Evolutionary conservation across 192 early-diverging fungal genomes (phyloP).

Genomic region (Backusella macrospora): DNA sequence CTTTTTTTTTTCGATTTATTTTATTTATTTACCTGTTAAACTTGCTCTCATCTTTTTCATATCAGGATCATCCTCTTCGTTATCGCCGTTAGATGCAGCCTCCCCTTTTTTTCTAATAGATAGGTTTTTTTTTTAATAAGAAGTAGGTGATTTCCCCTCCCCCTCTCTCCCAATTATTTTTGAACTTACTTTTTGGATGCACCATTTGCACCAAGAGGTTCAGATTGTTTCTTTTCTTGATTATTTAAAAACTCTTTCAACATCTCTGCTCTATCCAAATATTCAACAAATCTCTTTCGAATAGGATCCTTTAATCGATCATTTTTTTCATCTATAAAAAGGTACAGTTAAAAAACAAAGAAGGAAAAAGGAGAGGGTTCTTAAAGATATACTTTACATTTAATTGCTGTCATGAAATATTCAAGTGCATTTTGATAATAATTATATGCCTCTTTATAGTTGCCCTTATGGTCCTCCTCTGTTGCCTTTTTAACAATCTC

Average conservation of each 20-base stretch:
- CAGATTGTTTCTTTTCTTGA: slow-evolving; percentile 66
- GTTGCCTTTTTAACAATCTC: slow-evolving; percentile 93
- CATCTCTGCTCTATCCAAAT: slow-evolving; percentile 91
- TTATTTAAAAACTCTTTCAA: slow-evolving; percentile 86
- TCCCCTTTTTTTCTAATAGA: slow-evolving; percentile 36
- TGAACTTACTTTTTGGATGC: slow-evolving; percentile 43
- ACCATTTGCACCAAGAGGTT: slow-evolving; percentile 64
- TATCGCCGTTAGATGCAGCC: slow-evolving; percentile 45
- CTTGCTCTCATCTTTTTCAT: slow-evolving; percentile 75
- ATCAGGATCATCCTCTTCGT: slow-evolving; percentile 71
- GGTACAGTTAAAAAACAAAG: too few species aligned
- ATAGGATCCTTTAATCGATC: slow-evolving; percentile 83
- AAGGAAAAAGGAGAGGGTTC: too few species aligned
- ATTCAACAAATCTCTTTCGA: slow-evolving; percentile 89
- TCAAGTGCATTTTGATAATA: slow-evolving; percentile 90
- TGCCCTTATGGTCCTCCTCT: slow-evolving; percentile 86
- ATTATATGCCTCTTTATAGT: slow-evolving; percentile 91
- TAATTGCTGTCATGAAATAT: slow-evolving; percentile 92
- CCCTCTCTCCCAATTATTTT: too few species aligned
- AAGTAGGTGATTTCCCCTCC: too few species aligned
- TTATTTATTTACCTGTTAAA: slow-evolving; percentile 46
- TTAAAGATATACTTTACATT: slow-evolving; percentile 77
- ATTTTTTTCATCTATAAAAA: slow-evolving; percentile 96
- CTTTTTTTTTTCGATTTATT: neutral
- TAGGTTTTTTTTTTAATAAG: too few species aligned